These are phyloP conservation scores for Taphrina wiesneri DNA, from an alignment of 1,139 yeast species.

Conservation along the genomic window DNA sequence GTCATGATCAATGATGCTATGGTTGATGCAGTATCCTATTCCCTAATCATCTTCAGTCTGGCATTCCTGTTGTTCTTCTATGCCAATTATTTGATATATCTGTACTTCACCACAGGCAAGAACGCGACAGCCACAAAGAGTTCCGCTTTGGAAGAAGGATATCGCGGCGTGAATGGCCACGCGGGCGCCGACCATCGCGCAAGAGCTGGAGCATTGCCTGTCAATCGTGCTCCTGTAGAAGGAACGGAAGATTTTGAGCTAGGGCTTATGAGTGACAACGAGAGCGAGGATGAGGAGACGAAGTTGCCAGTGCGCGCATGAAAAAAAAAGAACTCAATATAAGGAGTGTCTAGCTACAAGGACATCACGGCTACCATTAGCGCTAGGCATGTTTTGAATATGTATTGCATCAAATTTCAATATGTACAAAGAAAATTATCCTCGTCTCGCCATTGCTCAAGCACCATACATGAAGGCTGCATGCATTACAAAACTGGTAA, in stretches of 20 bases:
- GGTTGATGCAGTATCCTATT: slow-evolving; percentile 81
- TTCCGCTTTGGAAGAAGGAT: not conserved
- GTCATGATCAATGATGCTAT: slow-evolving; percentile 67
- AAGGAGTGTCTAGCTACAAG: not conserved
- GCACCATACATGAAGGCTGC: not conserved
- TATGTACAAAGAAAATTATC: not conserved
- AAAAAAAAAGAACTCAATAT: not conserved
- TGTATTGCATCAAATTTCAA: not conserved
- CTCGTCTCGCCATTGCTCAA: not conserved
- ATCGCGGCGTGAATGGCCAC: not conserved
- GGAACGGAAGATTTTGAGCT: slow-evolving; percentile 11
- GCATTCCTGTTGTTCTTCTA: slow-evolving; percentile 66
- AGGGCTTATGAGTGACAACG: slow-evolving; percentile 15
- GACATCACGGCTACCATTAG: too few species aligned
- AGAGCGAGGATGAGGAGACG: slow-evolving; percentile 6
- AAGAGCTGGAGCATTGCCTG: not conserved
- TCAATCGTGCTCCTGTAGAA: slow-evolving; percentile 4
- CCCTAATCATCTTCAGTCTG: slow-evolving; percentile 69
- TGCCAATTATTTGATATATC: slow-evolving; percentile 26
- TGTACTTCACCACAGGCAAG: slow-evolving; percentile 18
- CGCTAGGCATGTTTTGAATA: not conserved
- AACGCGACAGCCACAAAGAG: not conserved
- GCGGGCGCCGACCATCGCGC: not conserved
- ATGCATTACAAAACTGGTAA: slow-evolving; percentile 25
- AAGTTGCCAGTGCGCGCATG: not conserved